Evolutionary conservation across 306 rosid species (phyloP).

Genomic region (Benincasa hispida): DNA sequence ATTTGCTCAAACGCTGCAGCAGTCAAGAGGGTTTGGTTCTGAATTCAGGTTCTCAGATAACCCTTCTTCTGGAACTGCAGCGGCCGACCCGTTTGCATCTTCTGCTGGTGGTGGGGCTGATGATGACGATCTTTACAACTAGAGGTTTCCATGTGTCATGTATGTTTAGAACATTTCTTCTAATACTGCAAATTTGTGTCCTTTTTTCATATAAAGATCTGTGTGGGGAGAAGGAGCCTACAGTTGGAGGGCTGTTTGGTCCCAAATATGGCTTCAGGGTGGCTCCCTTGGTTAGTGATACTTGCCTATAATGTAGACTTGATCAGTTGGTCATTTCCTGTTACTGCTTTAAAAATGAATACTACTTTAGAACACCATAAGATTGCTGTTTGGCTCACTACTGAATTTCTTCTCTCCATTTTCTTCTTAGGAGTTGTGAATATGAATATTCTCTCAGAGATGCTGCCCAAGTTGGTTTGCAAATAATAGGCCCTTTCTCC

Average conservation of each 20-base stretch:
- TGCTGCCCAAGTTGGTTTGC: not conserved
- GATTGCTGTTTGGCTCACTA: not conserved
- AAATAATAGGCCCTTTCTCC: not conserved
- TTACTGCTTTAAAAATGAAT: not conserved
- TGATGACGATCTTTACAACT: constrained; percentile 12
- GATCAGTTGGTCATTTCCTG: not conserved
- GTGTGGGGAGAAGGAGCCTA: not conserved
- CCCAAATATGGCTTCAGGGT: not conserved
- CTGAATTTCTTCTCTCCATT: not conserved
- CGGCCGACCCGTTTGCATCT: constrained; percentile 5
- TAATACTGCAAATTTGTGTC: not conserved
- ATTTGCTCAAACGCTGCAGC: constrained; percentile 19
- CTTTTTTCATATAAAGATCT: not conserved
- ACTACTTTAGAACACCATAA: not conserved
- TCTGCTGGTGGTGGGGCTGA: constrained; percentile 6
- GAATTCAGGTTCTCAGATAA: constrained; percentile 1
- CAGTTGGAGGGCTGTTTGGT: constrained; percentile 3
- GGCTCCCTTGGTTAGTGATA: constrained; percentile 8
- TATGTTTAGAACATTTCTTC: not conserved
- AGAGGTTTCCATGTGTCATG: not conserved
- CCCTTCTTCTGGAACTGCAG: not conserved
- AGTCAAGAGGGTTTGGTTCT: constrained; percentile 15
- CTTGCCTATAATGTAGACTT: constrained; percentile 2
- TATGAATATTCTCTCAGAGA: not conserved
- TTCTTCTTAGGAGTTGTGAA: not conserved